These are phyloP conservation scores for Isatis lusitanica DNA, from an alignment of 441 rosid genomes.

Conservation along the genomic window DNA sequence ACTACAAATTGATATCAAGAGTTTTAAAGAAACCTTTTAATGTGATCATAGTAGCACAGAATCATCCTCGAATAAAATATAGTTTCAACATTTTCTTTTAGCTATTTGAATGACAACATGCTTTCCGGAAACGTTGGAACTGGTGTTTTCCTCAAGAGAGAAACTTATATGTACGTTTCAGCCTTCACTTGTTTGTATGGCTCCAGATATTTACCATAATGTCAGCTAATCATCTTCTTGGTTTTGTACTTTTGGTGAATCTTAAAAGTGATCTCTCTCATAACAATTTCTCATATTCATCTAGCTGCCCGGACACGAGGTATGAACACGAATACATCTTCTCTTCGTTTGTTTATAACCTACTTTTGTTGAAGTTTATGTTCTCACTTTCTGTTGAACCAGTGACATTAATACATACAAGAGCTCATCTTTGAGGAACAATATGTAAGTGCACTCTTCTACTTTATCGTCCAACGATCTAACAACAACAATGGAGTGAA, in stretches of 20 bases:
- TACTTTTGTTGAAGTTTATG: slow-evolving; percentile 18
- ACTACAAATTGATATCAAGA: not conserved
- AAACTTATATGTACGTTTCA: slow-evolving; percentile 17
- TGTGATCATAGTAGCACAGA: not conserved
- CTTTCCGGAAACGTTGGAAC: slow-evolving; percentile 57
- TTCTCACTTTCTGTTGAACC: slow-evolving; percentile 40
- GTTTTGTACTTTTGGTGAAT: not conserved
- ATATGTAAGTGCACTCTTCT: slow-evolving; percentile 43
- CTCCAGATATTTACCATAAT: not conserved
- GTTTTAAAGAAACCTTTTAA: not conserved
- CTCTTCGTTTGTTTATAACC: not conserved
- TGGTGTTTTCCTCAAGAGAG: slow-evolving; percentile 20
- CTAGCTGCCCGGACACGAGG: slow-evolving; percentile 56
- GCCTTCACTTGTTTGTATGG: not conserved
- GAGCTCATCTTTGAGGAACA: slow-evolving; percentile 42
- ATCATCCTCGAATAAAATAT: not conserved
- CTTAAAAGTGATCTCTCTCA: slow-evolving; percentile 70
- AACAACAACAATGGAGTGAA: not conserved
- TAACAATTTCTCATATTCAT: slow-evolving; percentile 55
- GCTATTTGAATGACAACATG: slow-evolving; percentile 63
- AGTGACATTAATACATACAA: slow-evolving; percentile 63
- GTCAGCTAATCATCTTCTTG: not conserved
- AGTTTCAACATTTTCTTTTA: slow-evolving; percentile 26
- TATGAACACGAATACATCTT: not conserved
- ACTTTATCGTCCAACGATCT: not conserved